A percentile compares a stretch with the other conserved stretches of the same genome.
Evolutionary conservation across 2,329 filamentous ascomycete species (phyloP).

Genomic region (Microdochium nivale): DNA sequence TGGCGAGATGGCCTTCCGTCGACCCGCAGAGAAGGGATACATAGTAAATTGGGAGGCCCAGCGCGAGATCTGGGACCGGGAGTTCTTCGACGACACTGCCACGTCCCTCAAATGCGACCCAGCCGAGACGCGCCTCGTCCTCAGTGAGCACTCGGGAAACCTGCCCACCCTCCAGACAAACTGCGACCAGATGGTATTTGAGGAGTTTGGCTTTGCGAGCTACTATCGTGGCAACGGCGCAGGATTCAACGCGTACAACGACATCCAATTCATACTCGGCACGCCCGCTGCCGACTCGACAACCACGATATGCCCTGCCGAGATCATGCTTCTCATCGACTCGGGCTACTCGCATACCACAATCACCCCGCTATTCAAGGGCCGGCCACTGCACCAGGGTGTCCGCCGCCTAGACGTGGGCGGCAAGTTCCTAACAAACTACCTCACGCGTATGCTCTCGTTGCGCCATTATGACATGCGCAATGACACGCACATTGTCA

Average conservation of each 20-base stretch:
- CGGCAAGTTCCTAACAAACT: slow-evolving; percentile 88
- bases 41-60: slow-evolving; percentile 95
- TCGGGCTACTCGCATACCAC: slow-evolving; percentile 91
- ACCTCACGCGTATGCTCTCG: slow-evolving; percentile 82
- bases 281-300: slow-evolving; percentile 39
- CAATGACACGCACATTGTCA: slow-evolving; percentile 87
- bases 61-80: slow-evolving; percentile 90
- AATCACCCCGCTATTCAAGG: slow-evolving; percentile 75
- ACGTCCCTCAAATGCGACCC: slow-evolving; percentile 60
- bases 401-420: slow-evolving; percentile 83
- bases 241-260: slow-evolving; percentile 73
- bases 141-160: slow-evolving; percentile 80
- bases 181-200: slow-evolving; percentile 94
- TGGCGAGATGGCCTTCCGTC: slow-evolving; percentile 77
- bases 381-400: slow-evolving; percentile 70
- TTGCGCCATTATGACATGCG: slow-evolving; percentile 92
- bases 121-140: slow-evolving; percentile 69
- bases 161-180: slow-evolving; percentile 76
- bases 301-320: slow-evolving; percentile 47
- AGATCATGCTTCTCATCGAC: slow-evolving; percentile 83
- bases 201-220: slow-evolving; percentile 87
- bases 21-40: slow-evolving; percentile 90
- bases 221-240: slow-evolving; percentile 75
- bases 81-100: slow-evolving; percentile 68
- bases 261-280: slow-evolving; percentile 61